These are phyloP conservation scores for Kickxella alabastrina DNA, from an alignment of 192 early-diverging fungal species.

Conservation along the genomic window DNA sequence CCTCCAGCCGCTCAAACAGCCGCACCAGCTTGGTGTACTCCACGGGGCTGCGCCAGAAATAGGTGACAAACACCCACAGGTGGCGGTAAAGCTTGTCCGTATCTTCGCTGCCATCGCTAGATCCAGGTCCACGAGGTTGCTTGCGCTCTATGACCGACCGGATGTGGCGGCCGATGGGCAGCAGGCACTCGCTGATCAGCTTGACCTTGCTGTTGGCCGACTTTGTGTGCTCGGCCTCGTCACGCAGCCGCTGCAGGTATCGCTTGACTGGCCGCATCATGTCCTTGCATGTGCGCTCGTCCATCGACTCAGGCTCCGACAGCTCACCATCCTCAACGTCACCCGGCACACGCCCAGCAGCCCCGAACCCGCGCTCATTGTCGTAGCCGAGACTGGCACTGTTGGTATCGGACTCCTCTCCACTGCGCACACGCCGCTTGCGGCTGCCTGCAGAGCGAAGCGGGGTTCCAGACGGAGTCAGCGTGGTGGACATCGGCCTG, in stretches of 20 bases:
- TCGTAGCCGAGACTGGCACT: slow-evolving; percentile 17
- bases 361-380: slow-evolving; percentile 4
- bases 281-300: slow-evolving; percentile 63
- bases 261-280: slow-evolving; percentile 64
- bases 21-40: slow-evolving; percentile 53
- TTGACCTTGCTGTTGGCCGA: slow-evolving; percentile 52
- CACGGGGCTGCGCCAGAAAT: slow-evolving; percentile 63
- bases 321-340: slow-evolving; percentile 34
- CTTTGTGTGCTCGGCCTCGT: slow-evolving; percentile 52
- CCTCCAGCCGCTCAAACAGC: slow-evolving; percentile 56
- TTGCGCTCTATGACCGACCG: slow-evolving; percentile 41
- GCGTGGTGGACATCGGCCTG: slow-evolving; percentile 12
- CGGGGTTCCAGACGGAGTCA: slow-evolving; percentile 10
- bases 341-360: slow-evolving; percentile 7
- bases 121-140: slow-evolving; percentile 24
- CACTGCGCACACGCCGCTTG: slow-evolving; percentile 34
- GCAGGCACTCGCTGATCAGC: slow-evolving; percentile 55
- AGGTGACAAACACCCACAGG: slow-evolving; percentile 68
- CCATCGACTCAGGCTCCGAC: slow-evolving; percentile 52
- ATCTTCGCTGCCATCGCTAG: slow-evolving; percentile 20
- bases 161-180: slow-evolving; percentile 56
- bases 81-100: slow-evolving; percentile 50
- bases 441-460: slow-evolving; percentile 13
- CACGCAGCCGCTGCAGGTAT: slow-evolving; percentile 55
- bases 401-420: slow-evolving; percentile 27